Evolutionary conservation across 169 alveolate species (phyloP).

Genomic region (Plasmodium malariae): DNA sequence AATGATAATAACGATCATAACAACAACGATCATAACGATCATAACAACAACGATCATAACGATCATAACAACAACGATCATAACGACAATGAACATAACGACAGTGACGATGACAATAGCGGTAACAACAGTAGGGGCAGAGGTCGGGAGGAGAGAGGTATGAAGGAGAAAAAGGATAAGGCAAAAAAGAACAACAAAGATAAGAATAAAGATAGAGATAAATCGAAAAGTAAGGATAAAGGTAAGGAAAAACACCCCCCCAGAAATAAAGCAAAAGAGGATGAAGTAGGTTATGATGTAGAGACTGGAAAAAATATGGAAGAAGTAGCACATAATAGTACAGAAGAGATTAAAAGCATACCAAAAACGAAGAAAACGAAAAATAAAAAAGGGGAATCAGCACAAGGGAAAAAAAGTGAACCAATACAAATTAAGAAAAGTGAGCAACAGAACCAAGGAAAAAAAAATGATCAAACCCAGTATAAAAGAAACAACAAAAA

Average conservation of each 20-base stretch:
- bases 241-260: slow-evolving; percentile 13
- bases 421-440: not conserved
- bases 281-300: not conserved
- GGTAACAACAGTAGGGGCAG: not conserved
- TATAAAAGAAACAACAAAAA: slow-evolving; percentile 12
- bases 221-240: not conserved
- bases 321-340: not conserved
- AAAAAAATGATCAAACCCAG: not conserved
- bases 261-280: not conserved
- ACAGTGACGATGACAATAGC: not conserved
- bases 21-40: not conserved
- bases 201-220: slow-evolving; percentile 16
- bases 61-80: not conserved
- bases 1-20: not conserved
- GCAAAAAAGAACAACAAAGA: slow-evolving; percentile 31
- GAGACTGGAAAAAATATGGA: slow-evolving; percentile 4
- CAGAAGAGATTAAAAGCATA: not conserved
- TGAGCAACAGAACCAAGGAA: no score
- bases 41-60: not conserved
- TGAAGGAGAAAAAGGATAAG: slow-evolving; percentile 20
- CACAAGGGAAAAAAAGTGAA: slow-evolving; percentile 8
- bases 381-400: slow-evolving; percentile 9
- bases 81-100: slow-evolving; percentile 2
- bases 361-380: not conserved
- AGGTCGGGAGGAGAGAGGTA: slow-evolving; percentile 15